Evolutionary conservation across 768 basidiomycete genomes (phyloP), one percentile per base, ranked within the genome.

Genomic region (Melanogaster broomeanus): DNA sequence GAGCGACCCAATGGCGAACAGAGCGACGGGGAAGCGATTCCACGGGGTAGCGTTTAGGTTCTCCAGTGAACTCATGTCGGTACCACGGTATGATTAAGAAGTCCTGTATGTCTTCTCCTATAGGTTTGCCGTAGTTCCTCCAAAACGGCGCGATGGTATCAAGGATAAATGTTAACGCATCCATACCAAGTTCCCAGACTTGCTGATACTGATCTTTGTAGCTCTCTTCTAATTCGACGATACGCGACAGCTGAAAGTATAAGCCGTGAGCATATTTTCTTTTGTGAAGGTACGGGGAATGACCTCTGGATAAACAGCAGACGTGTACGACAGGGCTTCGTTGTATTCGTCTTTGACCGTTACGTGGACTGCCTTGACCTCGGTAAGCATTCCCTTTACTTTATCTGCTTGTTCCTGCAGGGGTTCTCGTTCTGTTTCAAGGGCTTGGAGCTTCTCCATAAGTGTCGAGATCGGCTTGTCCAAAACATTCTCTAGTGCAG

Each of bases 81-180:
- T 91, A 91, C 60, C 88, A 78, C 7, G 89, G 89, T 51, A 91
- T 83, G 58, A 91, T 87, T 52, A 90, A 80, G 62, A 90, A 90
- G 55, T 89, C 87, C 42, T 84, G 83, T 39, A 88, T 77, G 59
- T 91, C 89, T 61, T 88, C 81, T 28, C 87, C 86, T 45, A 91
- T 89, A n/a, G 81, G 80, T 61, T 87, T 89, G 46, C 89, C 89
- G 53, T 90, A 89, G 30, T 78, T 87, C 55, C 88, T 76, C 89
- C 89, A 90, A 61, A 91, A 81, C 0, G 89, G 89, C 1, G 88
- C 82, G 13, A 90, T 83, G 3, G 82, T 84, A 60, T 90, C 88
- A 39, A 91, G 74, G 43, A 90, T 68, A 49, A 91, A 77, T 0
- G 89, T 90, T 48, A 90, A 72, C 0, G 83, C 84, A 51, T 89